phyloP scores from a whole-genome alignment of 257 asterid genomes.

The Asclepias syriaca region DNA sequence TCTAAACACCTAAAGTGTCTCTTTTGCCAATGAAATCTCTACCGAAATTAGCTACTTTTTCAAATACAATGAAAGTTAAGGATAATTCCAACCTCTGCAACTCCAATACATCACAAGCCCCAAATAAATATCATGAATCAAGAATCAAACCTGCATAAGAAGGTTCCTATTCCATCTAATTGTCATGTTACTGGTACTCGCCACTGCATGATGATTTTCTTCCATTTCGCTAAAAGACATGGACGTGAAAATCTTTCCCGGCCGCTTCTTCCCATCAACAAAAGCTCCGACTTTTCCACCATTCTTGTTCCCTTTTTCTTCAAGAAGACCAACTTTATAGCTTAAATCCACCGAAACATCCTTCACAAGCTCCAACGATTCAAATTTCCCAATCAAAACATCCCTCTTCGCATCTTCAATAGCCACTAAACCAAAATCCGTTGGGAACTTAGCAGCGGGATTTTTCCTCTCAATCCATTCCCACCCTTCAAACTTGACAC shows the following conservation, averaged over 20 bases:
- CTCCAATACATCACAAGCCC: background rate
- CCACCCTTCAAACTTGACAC: conserved; percentile 70
- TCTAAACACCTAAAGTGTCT: background rate
- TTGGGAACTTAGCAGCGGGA: conserved; percentile 73
- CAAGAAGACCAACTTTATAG: conserved; percentile 67
- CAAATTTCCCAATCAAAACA: conserved; percentile 52
- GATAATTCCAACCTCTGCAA: background rate
- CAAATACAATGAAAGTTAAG: background rate
- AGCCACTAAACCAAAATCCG: conserved; percentile 81
- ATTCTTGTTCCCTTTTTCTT: conserved; percentile 25
- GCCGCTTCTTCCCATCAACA: conserved; percentile 69
- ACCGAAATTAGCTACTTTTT: background rate
- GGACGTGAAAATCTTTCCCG: conserved; percentile 86
- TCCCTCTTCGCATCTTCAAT: conserved; percentile 54
- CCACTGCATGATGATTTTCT: conserved; percentile 20
- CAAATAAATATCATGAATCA: background rate
- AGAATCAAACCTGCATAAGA: conserved; percentile 63
- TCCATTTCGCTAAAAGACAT: conserved; percentile 63
- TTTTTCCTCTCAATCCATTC: conserved; percentile 83
- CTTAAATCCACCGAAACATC: conserved; percentile 82
- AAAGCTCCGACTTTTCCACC: conserved; percentile 42
- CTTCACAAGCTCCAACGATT: conserved; percentile 69
- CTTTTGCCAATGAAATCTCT: background rate
- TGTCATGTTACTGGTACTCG: conserved; percentile 31
- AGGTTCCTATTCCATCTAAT: conserved; percentile 63